Percentiles rank a stretch among this genome's conserved stretches.
Conservation (phyloP, 768 basidiomycete genomes). For the Cantharellus anzutake region DNA sequence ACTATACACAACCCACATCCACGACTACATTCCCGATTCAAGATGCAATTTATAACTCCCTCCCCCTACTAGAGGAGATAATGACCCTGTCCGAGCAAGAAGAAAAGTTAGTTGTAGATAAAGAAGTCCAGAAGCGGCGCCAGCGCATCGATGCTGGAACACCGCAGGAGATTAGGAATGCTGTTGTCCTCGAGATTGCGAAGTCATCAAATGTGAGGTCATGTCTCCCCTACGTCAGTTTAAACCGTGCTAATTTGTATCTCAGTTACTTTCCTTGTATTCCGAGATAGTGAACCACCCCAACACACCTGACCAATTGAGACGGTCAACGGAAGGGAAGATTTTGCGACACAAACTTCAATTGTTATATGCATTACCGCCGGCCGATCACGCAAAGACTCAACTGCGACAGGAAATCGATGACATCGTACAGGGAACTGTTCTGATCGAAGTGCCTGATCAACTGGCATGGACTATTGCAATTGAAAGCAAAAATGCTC, state of each 20-base stretch:
- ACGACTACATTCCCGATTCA: constrained; percentile 40
- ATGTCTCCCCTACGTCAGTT: not conserved
- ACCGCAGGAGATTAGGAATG: constrained; percentile 36
- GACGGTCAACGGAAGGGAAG: constrained; percentile 58
- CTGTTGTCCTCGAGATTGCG: constrained; percentile 50
- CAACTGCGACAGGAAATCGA: constrained; percentile 43
- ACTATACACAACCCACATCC: constrained; percentile 51
- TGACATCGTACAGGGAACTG: constrained; percentile 49
- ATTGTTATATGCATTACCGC: constrained; percentile 41
- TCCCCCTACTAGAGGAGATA: constrained; percentile 57
- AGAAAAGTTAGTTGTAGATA: constrained; percentile 37
- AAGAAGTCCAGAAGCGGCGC: constrained; percentile 59
- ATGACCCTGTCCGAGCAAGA: constrained; percentile 39
- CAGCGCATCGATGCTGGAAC: constrained; percentile 52
- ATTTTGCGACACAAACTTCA: constrained; percentile 44
- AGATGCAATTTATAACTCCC: constrained; percentile 43
- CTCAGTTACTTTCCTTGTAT: constrained; percentile 52
- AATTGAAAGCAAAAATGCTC: constrained; percentile 55
- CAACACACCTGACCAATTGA: constrained; percentile 55
- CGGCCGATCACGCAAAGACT: constrained; percentile 23
- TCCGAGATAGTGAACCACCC: constrained; percentile 69
- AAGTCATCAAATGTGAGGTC: constrained; percentile 33
- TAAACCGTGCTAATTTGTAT: constrained; percentile 4
- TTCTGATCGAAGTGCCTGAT: constrained; percentile 58
- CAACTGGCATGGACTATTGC: constrained; percentile 66